These are phyloP conservation scores for Reticulascus tulasneorum DNA, from an alignment of 2,329 filamentous ascomycete genomes.

Conservation along the genomic window DNA sequence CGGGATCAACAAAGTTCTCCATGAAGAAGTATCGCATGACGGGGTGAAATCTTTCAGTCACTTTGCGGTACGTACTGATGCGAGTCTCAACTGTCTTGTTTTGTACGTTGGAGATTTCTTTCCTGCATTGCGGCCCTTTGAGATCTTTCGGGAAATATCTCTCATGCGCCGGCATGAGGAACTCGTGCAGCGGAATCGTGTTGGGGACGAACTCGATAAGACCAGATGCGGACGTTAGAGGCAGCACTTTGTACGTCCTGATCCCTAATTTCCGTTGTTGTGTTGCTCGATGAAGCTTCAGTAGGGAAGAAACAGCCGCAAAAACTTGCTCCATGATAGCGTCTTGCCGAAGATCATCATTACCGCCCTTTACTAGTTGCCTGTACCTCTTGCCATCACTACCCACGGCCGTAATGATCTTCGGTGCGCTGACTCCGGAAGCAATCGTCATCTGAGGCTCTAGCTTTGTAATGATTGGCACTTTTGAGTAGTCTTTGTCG, in stretches of 20 bases:
- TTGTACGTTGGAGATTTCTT: conserved; percentile 72
- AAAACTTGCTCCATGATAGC: conserved; percentile 99
- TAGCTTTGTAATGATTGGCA: conserved; percentile 72
- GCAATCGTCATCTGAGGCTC: conserved; percentile 78
- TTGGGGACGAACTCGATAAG: conserved; percentile 97
- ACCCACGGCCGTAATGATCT: conserved; percentile 80
- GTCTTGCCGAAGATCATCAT: conserved; percentile 94
- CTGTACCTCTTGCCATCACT: conserved; percentile 78
- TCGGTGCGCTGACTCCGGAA: conserved; percentile 85
- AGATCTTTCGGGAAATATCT: conserved; percentile 81
- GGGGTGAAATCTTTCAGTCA: conserved; percentile 79
- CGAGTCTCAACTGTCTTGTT: conserved; percentile 65
- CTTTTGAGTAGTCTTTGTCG: conserved; percentile 68
- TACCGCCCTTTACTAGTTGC: conserved; percentile 91
- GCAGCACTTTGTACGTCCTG: conserved; percentile 94
- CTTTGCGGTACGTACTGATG: conserved; percentile 70
- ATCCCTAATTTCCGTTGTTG: conserved; percentile 86
- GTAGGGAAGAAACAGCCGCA: conserved; percentile 84
- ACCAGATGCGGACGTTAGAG: conserved; percentile 77
- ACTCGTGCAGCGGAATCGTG: conserved; percentile 88
- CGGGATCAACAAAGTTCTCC: conserved; percentile 87
- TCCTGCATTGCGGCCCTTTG: conserved; percentile 71
- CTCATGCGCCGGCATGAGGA: conserved; percentile 85
- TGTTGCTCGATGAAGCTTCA: conserved; percentile 81
- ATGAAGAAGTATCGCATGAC: conserved; percentile 98